Conservation (phyloP, 2,329 filamentous ascomycete species). For the Akanthomyces muscarius region DNA sequence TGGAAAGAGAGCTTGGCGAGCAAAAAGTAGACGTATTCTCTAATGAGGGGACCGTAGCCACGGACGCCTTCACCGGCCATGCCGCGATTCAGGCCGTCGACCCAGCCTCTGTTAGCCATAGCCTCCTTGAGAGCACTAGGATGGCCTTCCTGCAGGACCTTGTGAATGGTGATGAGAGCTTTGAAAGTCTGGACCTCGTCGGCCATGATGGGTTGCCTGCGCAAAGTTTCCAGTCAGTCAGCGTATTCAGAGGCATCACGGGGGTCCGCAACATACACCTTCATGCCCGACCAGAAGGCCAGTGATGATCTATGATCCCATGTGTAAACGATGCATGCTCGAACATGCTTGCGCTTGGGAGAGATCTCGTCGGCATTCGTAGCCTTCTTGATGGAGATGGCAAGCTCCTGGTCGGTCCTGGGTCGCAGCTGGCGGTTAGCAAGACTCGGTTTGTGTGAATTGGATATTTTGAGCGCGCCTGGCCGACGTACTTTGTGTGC, state of each 20-base stretch:
- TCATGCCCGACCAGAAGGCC: conserved; percentile 97
- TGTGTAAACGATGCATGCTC: conserved; percentile 95
- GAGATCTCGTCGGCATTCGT: conserved; percentile 65
- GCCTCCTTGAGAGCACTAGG: conserved; percentile 83
- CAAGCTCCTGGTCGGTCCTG: conserved; percentile 65
- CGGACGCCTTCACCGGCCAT: conserved; percentile 78
- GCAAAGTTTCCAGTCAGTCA: neutral
- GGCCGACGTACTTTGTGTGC: conserved; percentile 15
- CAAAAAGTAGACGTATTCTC: conserved; percentile 95
- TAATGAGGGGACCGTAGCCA: conserved; percentile 87
- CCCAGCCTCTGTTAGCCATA: conserved; percentile 82
- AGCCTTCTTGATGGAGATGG: conserved; percentile 67
- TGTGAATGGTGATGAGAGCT: conserved; percentile 93
- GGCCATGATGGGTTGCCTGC: conserved; percentile 90
- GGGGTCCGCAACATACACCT: conserved; percentile 66
- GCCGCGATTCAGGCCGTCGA: conserved; percentile 85
- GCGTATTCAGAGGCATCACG: neutral
- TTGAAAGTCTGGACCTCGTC: conserved; percentile 99
- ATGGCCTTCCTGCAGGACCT: conserved; percentile 95
- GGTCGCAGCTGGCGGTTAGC: neutral
- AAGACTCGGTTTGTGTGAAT: too few relatives aligned
- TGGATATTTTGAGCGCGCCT: neutral
- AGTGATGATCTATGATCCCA: conserved; percentile 97
- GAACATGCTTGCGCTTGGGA: conserved; percentile 86
- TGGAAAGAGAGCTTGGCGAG: conserved; percentile 96